Evolutionary conservation across 495 filamentous ascomycete species (phyloP).

Genomic region (Podospora appendiculata): DNA sequence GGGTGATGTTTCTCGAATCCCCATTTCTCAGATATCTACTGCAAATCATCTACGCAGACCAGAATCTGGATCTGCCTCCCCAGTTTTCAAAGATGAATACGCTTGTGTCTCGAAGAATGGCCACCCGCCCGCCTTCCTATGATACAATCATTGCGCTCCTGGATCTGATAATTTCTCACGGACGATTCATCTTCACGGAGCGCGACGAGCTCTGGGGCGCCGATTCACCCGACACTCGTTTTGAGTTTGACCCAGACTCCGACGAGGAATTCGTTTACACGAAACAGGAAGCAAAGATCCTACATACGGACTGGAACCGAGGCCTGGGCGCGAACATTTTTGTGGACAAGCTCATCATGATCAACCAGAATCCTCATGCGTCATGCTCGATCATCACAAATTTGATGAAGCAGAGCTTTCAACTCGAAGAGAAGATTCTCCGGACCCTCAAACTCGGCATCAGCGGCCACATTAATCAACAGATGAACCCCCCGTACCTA

Average conservation of each 20-base stretch:
- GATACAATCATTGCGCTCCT: constrained; percentile 46
- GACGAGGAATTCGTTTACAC: constrained; percentile 29
- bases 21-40: constrained; percentile 50
- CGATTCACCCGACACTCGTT: constrained; percentile 8
- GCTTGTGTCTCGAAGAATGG: constrained; percentile 41
- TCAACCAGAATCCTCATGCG: constrained; percentile 37
- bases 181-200: constrained; percentile 24
- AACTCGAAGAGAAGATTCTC: constrained; percentile 27
- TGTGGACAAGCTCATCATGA: constrained; percentile 40
- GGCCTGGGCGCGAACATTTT: constrained; percentile 31
- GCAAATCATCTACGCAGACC: constrained; percentile 56
- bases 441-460: constrained; percentile 26
- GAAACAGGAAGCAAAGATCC: constrained; percentile 28
- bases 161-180: constrained; percentile 38
- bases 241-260: constrained; percentile 12
- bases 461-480: constrained; percentile 22
- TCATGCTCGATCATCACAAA: constrained; percentile 37
- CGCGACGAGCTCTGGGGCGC: background rate
- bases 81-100: constrained; percentile 36
- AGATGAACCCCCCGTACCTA: constrained; percentile 28
- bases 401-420: constrained; percentile 27
- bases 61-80: constrained; percentile 27
- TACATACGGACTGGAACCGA: constrained; percentile 34
- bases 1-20: constrained; percentile 44
- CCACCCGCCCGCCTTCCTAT: constrained; percentile 44